These are phyloP conservation scores for Reutealis trisperma DNA, from an alignment of 345 rosid species.

Conservation along the genomic window DNA sequence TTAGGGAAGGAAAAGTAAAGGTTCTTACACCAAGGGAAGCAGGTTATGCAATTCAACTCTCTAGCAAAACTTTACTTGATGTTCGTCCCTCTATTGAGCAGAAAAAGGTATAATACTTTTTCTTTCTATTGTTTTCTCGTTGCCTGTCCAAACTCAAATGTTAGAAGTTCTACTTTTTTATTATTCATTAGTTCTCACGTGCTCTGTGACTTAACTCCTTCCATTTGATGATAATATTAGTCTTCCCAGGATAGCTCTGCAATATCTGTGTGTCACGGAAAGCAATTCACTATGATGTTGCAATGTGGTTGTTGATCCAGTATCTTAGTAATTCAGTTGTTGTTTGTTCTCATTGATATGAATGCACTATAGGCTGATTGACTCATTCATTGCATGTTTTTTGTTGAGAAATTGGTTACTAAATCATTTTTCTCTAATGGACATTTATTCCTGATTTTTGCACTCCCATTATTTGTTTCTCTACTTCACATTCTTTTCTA, in stretches of 20 bases:
- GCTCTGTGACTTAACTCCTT: neutral
- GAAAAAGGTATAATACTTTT: conserved; percentile 49
- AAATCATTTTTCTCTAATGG: neutral
- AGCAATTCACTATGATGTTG: neutral
- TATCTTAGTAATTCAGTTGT: neutral
- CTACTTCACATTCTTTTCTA: neutral
- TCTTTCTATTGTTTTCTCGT: neutral
- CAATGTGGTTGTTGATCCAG: neutral
- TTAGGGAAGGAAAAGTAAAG: conserved; percentile 87
- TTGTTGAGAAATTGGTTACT: neutral
- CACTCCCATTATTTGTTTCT: neutral
- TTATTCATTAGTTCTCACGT: neutral
- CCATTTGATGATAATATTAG: neutral
- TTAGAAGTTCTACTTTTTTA: neutral
- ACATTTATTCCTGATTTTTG: neutral
- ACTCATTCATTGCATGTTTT: neutral
- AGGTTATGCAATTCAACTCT: conserved; percentile 86
- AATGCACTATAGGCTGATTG: neutral
- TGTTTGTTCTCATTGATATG: neutral
- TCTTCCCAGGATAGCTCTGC: neutral
- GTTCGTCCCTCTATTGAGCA: conserved; percentile 78
- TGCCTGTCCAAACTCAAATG: neutral
- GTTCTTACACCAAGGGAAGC: conserved; percentile 82
- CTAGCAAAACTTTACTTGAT: conserved; percentile 76
- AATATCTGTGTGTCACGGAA: neutral